Conservation (phyloP, 345 rosid species). For the Camelina hispida region DNA sequence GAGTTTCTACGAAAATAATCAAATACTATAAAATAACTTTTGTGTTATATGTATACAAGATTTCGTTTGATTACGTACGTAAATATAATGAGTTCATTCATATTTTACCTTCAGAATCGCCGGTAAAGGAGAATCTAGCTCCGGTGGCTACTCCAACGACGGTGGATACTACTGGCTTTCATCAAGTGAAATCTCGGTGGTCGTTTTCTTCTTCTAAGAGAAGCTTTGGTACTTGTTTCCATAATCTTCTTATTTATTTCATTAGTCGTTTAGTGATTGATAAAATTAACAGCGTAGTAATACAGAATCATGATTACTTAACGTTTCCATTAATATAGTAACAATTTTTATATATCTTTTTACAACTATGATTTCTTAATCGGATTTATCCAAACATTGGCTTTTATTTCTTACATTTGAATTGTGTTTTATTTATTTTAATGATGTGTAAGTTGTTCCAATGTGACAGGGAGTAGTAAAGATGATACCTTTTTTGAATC, state of each 20-base stretch:
- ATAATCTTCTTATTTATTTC: background rate
- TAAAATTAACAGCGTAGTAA: too few relatives aligned
- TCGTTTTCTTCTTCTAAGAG: slow-evolving; percentile 39
- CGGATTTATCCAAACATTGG: too few relatives aligned
- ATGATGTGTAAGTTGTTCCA: slow-evolving; percentile 29
- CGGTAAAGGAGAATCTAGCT: slow-evolving; percentile 17
- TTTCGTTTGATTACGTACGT: background rate
- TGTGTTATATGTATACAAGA: background rate
- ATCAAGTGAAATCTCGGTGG: slow-evolving; percentile 28
- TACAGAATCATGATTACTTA: too few relatives aligned
- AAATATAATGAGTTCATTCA: background rate
- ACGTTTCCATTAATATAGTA: too few relatives aligned
- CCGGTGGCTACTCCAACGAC: background rate
- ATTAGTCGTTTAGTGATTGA: background rate
- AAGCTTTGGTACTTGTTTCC: slow-evolving; percentile 36
- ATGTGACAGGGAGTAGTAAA: slow-evolving; percentile 71
- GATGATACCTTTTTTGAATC: slow-evolving; percentile 82
- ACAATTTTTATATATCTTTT: too few relatives aligned
- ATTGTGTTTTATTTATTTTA: background rate
- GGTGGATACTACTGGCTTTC: slow-evolving; percentile 3
- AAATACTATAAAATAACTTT: background rate
- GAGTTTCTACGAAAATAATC: too few relatives aligned
- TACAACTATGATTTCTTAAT: too few relatives aligned
- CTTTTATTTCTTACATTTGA: slow-evolving; percentile 1
- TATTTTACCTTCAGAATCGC: slow-evolving; percentile 22